Evolutionary conservation across 2,329 filamentous ascomycete genomes (phyloP).

Genomic region (Neoarthrinium moseri): DNA sequence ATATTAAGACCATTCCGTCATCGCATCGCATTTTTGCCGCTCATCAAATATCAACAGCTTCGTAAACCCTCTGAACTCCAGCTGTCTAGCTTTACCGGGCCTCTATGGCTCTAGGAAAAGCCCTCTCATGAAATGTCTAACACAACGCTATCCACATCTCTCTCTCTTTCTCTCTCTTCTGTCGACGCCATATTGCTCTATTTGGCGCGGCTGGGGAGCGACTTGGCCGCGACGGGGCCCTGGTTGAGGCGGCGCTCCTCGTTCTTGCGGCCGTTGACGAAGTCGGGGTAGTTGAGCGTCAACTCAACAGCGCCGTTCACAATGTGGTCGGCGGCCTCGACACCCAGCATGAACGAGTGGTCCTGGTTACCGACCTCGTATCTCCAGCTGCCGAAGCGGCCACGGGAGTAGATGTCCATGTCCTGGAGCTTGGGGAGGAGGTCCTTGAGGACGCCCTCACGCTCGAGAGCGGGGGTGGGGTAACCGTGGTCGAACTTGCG

Average conservation of each 20-base stretch:
- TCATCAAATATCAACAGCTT: conserved; percentile 12
- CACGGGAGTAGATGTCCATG: conserved; percentile 90
- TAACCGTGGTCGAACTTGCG: conserved; percentile 98
- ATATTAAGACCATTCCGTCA: conserved; percentile 11
- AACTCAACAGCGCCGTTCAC: conserved; percentile 86
- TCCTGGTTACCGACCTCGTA: conserved; percentile 97
- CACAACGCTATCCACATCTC: conserved; percentile 5
- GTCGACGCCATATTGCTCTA: conserved; percentile 1
- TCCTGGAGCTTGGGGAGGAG: conserved; percentile 90
- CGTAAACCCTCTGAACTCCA: conserved; percentile 10
- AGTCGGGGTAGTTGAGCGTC: conserved; percentile 95
- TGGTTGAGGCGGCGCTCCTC: conserved; percentile 60
- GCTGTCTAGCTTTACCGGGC: conserved; percentile 10
- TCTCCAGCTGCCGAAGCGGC: conserved; percentile 95
- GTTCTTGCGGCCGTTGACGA: conserved; percentile 80
- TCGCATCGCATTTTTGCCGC: conserved; percentile 18
- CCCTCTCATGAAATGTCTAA: conserved; percentile 9
- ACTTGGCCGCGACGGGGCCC: conserved; percentile 31
- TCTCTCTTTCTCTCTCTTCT: background rate
- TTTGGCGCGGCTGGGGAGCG: conserved; percentile 28
- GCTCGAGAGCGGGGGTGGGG: conserved; percentile 91
- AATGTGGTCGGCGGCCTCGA: conserved; percentile 89
- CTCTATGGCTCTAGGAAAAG: conserved; percentile 7
- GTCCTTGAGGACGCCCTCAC: conserved; percentile 90
- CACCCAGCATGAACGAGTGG: conserved; percentile 96